Evolutionary conservation across 2,329 filamentous ascomycete species (phyloP).

Genomic region (Chaetomium sp.): DNA sequence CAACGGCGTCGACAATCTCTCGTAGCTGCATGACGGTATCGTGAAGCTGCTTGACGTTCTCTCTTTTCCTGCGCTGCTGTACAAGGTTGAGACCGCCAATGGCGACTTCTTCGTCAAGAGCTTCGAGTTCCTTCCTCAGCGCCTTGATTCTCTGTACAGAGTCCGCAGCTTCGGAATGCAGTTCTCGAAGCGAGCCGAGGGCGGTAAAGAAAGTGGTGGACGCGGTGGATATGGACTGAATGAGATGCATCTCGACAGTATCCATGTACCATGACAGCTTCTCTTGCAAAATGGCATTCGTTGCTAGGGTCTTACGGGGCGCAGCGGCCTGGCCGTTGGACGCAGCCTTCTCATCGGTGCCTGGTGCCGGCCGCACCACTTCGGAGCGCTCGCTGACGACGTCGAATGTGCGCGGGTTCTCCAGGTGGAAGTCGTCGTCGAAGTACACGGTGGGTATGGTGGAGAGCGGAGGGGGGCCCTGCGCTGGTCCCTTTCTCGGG

Average conservation of each 20-base stretch:
- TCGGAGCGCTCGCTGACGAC: constrained; percentile 95
- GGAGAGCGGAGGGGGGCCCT: constrained; percentile 81
- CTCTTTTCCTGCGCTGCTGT: constrained; percentile 75
- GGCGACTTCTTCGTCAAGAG: constrained; percentile 84
- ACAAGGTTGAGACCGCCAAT: constrained; percentile 82
- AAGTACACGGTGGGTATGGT: constrained; percentile 95
- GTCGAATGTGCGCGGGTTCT: constrained; percentile 95
- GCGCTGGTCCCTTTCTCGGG: constrained; percentile 60
- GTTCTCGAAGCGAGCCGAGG: constrained; percentile 82
- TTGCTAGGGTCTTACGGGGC: constrained; percentile 84
- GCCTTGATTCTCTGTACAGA: constrained; percentile 85
- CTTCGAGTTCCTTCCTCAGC: constrained; percentile 75
- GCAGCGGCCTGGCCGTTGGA: constrained; percentile 60
- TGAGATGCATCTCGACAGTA: constrained; percentile 95
- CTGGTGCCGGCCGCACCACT: constrained; percentile 73
- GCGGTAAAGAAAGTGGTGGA: constrained; percentile 97
- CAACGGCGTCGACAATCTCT: constrained; percentile 73
- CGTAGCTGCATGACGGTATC: constrained; percentile 82
- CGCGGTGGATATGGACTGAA: constrained; percentile 92
- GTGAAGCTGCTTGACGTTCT: constrained; percentile 81
- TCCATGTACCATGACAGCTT: constrained; percentile 99
- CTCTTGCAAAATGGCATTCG: constrained; percentile 95
- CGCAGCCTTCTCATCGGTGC: constrained; percentile 56
- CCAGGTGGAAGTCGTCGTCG: constrained; percentile 90
- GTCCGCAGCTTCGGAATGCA: constrained; percentile 89